Conservation (phyloP, 192 early-diverging fungal species). For the Entomortierella lignicola region DNA sequence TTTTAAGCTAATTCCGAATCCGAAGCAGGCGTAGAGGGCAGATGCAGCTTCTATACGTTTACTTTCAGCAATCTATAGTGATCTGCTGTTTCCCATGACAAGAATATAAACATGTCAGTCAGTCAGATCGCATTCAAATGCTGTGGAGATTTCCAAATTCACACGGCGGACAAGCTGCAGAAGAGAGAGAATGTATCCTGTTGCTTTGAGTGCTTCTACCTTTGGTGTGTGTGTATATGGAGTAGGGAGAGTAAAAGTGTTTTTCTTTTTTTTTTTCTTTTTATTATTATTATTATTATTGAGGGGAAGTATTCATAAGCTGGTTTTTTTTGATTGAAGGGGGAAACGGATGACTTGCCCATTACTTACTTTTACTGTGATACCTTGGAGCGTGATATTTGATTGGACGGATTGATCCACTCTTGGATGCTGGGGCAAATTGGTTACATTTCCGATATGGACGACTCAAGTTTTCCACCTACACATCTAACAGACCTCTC, state of each 20-base stretch:
- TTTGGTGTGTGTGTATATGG: not conserved
- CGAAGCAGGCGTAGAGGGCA: not conserved
- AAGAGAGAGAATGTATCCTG: not conserved
- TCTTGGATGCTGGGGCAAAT: not conserved
- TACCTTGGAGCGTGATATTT: conserved; percentile 1
- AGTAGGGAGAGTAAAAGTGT: too few relatives aligned
- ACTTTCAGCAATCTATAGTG: conserved; percentile 1
- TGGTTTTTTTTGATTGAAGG: not conserved
- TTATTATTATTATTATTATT: too few relatives aligned
- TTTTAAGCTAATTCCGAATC: not conserved
- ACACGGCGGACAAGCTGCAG: not conserved
- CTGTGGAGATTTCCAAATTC: not conserved
- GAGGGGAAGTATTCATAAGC: too few relatives aligned
- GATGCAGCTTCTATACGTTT: not conserved
- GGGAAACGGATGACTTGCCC: not conserved
- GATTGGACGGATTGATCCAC: not conserved
- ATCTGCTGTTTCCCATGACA: conserved; percentile 1
- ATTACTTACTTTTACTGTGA: not conserved
- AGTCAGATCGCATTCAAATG: not conserved
- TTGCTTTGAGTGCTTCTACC: not conserved
- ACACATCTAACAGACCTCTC: too few relatives aligned
- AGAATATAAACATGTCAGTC: conserved; percentile 4
- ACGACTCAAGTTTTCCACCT: too few relatives aligned
- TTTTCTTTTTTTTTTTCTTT: too few relatives aligned
- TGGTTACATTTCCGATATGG: not conserved